These are phyloP conservation scores for Multifurca ochricompacta DNA, from an alignment of 768 basidiomycete species.

Conservation along the genomic window DNA sequence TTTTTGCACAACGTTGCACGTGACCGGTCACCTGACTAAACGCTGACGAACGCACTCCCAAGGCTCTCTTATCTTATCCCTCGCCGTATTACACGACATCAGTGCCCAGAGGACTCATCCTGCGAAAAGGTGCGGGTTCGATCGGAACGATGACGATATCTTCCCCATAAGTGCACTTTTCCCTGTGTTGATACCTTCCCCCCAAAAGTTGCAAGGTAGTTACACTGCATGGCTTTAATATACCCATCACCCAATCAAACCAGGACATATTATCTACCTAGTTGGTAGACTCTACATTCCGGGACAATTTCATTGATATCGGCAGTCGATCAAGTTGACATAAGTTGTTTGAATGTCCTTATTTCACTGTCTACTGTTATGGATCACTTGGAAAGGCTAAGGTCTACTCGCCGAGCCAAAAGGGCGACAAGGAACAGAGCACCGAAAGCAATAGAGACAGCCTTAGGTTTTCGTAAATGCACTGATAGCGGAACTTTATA, in stretches of 20 bases:
- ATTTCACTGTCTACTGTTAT: constrained; percentile 19
- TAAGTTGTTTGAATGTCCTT: constrained; percentile 25
- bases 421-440: constrained; percentile 50
- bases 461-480: constrained; percentile 81
- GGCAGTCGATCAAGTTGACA: neutral
- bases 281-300: neutral
- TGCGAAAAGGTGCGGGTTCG: constrained; percentile 29
- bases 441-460: constrained; percentile 65
- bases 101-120: neutral
- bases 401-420: constrained; percentile 43
- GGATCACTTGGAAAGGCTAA: constrained; percentile 31
- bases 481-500: constrained; percentile 77
- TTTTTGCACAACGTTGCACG: no score
- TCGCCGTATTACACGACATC: constrained; percentile 3
- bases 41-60: no score
- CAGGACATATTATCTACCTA: constrained; percentile 15
- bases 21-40: no score
- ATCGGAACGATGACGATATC: constrained; percentile 43
- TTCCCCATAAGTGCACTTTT: no score
- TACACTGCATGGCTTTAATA: constrained; percentile 38
- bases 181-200: no score
- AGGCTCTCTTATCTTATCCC: no score
- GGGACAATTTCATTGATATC: constrained; percentile 21
- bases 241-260: constrained; percentile 18
- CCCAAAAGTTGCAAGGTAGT: constrained; percentile 36